Conservation (phyloP, 2,329 filamentous ascomycete species). For the Macroventuria anomochaeta region DNA sequence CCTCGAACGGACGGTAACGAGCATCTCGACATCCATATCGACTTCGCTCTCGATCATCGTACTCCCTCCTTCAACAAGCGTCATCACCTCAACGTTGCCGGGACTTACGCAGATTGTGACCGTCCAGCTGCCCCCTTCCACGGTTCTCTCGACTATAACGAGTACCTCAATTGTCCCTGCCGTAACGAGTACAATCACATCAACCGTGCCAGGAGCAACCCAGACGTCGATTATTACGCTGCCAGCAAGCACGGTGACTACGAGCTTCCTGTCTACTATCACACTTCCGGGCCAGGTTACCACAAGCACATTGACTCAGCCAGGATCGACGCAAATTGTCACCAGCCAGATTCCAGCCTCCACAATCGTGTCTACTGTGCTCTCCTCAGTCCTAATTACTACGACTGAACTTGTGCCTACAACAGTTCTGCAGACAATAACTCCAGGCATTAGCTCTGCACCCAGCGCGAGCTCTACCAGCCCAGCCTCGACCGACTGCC, state of each 20-base stretch:
- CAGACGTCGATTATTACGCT: slow-evolving; percentile 16
- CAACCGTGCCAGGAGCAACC: background rate
- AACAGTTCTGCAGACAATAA: slow-evolving; percentile 30
- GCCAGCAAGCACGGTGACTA: slow-evolving; percentile 30
- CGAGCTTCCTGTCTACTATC: slow-evolving; percentile 33
- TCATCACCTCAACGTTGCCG: slow-evolving; percentile 27
- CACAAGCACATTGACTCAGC: slow-evolving; percentile 13
- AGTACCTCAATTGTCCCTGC: slow-evolving; percentile 1
- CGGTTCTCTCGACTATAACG: slow-evolving; percentile 5
- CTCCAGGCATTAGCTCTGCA: slow-evolving; percentile 23
- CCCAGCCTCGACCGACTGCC: slow-evolving; percentile 30
- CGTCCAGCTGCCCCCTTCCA: slow-evolving; percentile 18
- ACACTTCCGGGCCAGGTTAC: slow-evolving; percentile 21
- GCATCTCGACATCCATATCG: background rate
- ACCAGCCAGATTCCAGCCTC: slow-evolving; percentile 37
- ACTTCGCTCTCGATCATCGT: slow-evolving; percentile 7
- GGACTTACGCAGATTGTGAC: slow-evolving; percentile 23
- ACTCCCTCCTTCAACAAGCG: slow-evolving; percentile 15
- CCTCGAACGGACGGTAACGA: slow-evolving; percentile 1
- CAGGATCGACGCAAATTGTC: slow-evolving; percentile 28
- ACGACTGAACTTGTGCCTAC: slow-evolving; percentile 30
- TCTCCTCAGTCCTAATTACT: slow-evolving; percentile 25
- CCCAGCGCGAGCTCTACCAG: slow-evolving; percentile 3
- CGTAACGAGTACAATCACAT: background rate
- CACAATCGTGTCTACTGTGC: slow-evolving; percentile 27